Evolutionary conservation across 2,329 filamentous ascomycete species (phyloP).

Genomic region (Colletotrichum liriopes): DNA sequence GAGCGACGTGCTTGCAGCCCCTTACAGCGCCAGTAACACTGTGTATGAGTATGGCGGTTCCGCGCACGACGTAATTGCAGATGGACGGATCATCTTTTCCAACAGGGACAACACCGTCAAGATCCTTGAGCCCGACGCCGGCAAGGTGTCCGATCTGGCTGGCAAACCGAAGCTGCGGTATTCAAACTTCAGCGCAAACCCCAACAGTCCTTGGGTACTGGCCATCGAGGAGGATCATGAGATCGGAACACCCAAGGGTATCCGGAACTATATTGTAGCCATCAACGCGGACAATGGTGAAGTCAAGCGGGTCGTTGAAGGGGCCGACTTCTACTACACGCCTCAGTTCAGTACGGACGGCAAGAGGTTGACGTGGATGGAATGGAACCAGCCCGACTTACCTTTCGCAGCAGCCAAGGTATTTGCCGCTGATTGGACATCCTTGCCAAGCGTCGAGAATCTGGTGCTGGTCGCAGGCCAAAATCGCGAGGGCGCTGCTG

Average conservation of each 20-base stretch:
- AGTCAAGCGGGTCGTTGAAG: slow-evolving; percentile 57
- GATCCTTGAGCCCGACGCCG: slow-evolving; percentile 56
- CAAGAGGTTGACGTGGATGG: slow-evolving; percentile 64
- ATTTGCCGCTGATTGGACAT: slow-evolving; percentile 59
- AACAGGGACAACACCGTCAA: slow-evolving; percentile 61
- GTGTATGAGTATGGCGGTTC: slow-evolving; percentile 70
- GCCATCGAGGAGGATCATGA: slow-evolving; percentile 68
- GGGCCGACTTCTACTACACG: slow-evolving; percentile 68
- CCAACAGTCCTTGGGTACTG: slow-evolving; percentile 59
- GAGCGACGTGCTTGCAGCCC: slow-evolving; percentile 59
- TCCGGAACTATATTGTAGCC: slow-evolving; percentile 58
- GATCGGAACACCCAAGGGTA: slow-evolving; percentile 50
- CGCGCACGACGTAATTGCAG: slow-evolving; percentile 56
- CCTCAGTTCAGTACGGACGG: slow-evolving; percentile 66
- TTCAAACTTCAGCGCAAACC: slow-evolving; percentile 63
- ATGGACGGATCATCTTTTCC: slow-evolving; percentile 63
- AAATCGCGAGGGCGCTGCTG: slow-evolving; percentile 59
- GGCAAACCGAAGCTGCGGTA: slow-evolving; percentile 56
- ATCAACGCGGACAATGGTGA: slow-evolving; percentile 59
- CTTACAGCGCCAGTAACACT: slow-evolving; percentile 60
- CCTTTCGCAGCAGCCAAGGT: slow-evolving; percentile 65
- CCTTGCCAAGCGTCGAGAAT: slow-evolving; percentile 51
- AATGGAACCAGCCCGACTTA: slow-evolving; percentile 70
- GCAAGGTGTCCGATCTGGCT: slow-evolving; percentile 53
- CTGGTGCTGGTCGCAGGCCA: slow-evolving; percentile 58